A percentile compares a stretch with the other conserved stretches of the same genome.
phyloP scores from a whole-genome alignment of 139 green algal genomes.

The Diplosphaera chodatii region DNA sequence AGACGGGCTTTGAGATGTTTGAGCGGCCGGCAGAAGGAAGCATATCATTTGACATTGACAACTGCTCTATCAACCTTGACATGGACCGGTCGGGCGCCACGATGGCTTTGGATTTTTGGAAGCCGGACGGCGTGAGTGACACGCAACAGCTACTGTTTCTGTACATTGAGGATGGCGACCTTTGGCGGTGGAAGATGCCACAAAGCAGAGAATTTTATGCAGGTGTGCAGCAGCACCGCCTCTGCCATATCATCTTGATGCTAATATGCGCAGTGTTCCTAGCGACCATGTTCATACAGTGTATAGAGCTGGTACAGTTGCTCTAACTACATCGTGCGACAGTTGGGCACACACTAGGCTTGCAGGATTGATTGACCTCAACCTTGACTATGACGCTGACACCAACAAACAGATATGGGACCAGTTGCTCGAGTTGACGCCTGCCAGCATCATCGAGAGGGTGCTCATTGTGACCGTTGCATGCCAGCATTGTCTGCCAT shows the following conservation, averaged over 20 bases:
- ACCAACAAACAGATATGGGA: constrained; percentile 45
- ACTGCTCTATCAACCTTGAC: constrained; percentile 42
- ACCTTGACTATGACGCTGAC: constrained; percentile 39
- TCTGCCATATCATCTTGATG: no score
- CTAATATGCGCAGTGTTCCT: no score
- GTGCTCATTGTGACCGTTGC: no score
- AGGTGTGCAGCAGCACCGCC: no score
- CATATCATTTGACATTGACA: no score
- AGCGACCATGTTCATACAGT: no score
- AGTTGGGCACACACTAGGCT: no score
- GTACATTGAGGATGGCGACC: constrained; percentile 59
- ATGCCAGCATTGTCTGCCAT: no score
- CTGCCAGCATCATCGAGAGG: constrained; percentile 3
- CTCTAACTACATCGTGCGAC: no score
- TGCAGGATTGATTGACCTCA: constrained; percentile 20
- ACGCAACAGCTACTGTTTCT: constrained; percentile 19
- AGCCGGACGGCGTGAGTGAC: constrained; percentile 11
- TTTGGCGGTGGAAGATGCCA: constrained; percentile 51
- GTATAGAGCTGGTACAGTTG: no score
- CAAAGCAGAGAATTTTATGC: constrained; percentile 40
- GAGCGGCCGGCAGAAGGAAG: not conserved
- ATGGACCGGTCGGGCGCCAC: constrained; percentile 52
- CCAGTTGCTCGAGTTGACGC: constrained; percentile 26
- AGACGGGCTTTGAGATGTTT: constrained; percentile 50
- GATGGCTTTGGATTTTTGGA: constrained; percentile 51